Evolutionary conservation across 768 basidiomycete genomes (phyloP), one percentile per base, ranked within the genome.

Genomic region (Boletus barrowsii): DNA sequence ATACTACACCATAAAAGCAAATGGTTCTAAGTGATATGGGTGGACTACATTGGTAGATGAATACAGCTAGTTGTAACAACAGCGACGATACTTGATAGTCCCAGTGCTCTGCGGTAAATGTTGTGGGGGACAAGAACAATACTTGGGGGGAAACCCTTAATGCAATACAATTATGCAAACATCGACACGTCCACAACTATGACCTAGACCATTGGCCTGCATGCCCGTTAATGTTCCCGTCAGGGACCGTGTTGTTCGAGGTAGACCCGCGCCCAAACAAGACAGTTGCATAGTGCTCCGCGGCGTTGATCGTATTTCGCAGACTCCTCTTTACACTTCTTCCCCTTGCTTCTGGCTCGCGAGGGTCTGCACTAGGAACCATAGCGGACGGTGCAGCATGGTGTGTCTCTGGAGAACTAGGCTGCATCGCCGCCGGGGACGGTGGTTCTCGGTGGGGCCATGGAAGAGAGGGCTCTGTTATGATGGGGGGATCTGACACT

Each of bases 241-340:
- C 69, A 30, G 67, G 64, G 37, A 44, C 43, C 47, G 50, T 44
- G 47, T 51, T 47, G 40, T 61, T 69, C 24, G 69, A 63, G 35
- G 67, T 43, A 10, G 73, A 68, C 37, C 69, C 66, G 29, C 84
- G 77, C n/a, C 86, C 84, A 54, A 88, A 87, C 35, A 87, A 70
- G 56, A 88, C 78, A 6, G 82, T 82, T 5, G 85, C 83, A 63
- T 85, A 86, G 51, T 85, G 82, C 62, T 89, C 87, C 11, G 88
- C 87, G 35, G 81, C 83, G 51, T 77, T 82, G 42, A 90, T 68
- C 14, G 87, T 88, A 54, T 79, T 87, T 46, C 88, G 79, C 47
- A 89, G 60, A 59, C 81, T 84, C 56, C 83, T 76, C 67, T 81
- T 87, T 36, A 84, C 83, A 60, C 79, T 84, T 59, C 85, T 71